Evolutionary conservation across 1,284 basidiomycete genomes (phyloP).

Genomic region (Trichosporon faecale): DNA sequence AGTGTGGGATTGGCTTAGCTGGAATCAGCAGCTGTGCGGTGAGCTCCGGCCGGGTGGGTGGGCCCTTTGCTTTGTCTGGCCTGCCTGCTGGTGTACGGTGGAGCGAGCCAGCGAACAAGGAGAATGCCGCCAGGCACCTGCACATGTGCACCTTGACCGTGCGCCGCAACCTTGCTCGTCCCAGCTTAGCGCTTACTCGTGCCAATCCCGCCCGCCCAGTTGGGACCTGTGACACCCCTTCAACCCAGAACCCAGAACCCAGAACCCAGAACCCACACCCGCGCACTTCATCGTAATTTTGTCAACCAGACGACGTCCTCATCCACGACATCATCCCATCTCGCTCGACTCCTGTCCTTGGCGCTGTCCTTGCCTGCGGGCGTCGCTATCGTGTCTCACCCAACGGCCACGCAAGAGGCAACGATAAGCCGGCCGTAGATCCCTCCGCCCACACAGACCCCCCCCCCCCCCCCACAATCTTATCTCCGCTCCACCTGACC

Average conservation of each 20-base stretch:
- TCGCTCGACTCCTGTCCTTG: background rate
- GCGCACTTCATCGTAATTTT: background rate
- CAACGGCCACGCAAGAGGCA: background rate
- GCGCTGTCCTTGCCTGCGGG: background rate
- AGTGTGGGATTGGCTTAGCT: background rate
- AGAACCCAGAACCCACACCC: background rate
- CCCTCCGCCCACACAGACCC: background rate
- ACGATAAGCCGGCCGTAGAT: constrained; percentile 5
- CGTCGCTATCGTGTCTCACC: background rate
- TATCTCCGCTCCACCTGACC: background rate
- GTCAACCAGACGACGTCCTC: background rate
- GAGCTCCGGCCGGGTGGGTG: constrained; percentile 6
- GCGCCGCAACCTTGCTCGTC: too few relatives aligned
- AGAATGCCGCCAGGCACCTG: background rate
- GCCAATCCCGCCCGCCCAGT: background rate
- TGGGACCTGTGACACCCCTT: too few relatives aligned
- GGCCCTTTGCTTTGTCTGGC: too few relatives aligned
- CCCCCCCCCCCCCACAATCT: constrained; percentile 9
- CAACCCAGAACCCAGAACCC: background rate
- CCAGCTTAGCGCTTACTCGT: too few relatives aligned
- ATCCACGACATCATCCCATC: background rate
- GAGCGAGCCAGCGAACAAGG: background rate
- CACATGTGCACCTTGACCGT: background rate
- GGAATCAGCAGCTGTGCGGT: background rate
- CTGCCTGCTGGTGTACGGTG: too few relatives aligned